Evolutionary conservation across 306 rosid species (phyloP).

Genomic region (Pyrus bretschneideri): DNA sequence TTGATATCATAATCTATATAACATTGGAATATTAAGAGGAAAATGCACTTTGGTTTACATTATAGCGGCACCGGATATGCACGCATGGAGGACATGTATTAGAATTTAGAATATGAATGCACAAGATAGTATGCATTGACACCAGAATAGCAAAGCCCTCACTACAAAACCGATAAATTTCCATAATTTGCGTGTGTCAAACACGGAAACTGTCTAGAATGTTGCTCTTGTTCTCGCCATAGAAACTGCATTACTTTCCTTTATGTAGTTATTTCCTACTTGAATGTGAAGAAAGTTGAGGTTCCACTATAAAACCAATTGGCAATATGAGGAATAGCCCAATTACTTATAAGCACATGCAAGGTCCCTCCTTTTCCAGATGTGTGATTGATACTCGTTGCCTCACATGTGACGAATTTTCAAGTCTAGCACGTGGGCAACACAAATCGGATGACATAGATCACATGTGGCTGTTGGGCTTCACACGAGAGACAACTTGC

Average conservation of each 20-base stretch:
- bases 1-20: background rate
- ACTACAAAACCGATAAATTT: background rate
- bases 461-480: too few relatives aligned
- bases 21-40: background rate
- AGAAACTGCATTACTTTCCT: background rate
- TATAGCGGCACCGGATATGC: background rate
- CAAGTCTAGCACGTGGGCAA: too few relatives aligned
- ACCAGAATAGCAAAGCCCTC: background rate
- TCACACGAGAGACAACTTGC: too few relatives aligned
- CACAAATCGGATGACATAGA: too few relatives aligned
- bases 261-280: background rate
- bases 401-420: too few relatives aligned
- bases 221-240: background rate
- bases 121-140: background rate
- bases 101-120: background rate
- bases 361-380: too few relatives aligned
- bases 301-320: too few relatives aligned
- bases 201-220: background rate
- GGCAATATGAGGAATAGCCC: too few relatives aligned
- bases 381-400: too few relatives aligned
- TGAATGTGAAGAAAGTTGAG: background rate
- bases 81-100: background rate
- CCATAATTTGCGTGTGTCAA: background rate
- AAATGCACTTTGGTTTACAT: background rate
- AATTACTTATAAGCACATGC: too few relatives aligned